These are phyloP conservation scores for Chrysanthemum seticuspe DNA, from an alignment of 129 eudicot genomes.

Conservation along the genomic window DNA sequence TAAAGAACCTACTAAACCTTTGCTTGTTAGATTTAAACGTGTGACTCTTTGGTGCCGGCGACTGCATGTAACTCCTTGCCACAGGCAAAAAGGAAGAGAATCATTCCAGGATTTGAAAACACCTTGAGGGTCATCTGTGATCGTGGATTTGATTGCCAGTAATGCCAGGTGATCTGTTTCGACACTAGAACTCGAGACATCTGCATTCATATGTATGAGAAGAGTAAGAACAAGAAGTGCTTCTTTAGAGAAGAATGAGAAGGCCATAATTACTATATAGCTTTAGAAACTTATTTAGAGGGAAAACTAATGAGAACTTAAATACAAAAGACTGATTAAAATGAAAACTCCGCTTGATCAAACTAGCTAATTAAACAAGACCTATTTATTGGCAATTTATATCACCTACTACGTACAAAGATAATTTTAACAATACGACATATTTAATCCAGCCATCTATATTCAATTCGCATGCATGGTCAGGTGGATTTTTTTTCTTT, in stretches of 20 bases:
- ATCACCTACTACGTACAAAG: too few relatives aligned
- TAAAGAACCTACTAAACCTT: slow-evolving; percentile 19
- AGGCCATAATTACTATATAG: neutral
- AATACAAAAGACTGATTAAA: neutral
- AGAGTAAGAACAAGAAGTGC: neutral
- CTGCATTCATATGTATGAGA: neutral
- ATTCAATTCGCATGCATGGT: too few relatives aligned
- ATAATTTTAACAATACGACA: too few relatives aligned
- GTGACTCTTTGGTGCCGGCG: slow-evolving; percentile 30
- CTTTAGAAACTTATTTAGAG: too few relatives aligned
- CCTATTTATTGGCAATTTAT: neutral
- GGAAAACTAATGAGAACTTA: neutral
- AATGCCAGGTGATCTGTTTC: neutral
- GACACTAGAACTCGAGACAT: neutral
- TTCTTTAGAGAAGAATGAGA: neutral
- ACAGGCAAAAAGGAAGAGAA: slow-evolving; percentile 24
- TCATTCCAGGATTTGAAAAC: slow-evolving; percentile 16
- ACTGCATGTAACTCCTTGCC: slow-evolving; percentile 27
- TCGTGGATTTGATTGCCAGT: neutral
- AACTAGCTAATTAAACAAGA: too few relatives aligned
- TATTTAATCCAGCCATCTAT: too few relatives aligned
- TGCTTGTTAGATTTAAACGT: neutral
- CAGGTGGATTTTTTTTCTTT: too few relatives aligned
- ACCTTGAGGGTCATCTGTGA: neutral
- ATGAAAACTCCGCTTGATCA: neutral